Evolutionary conservation across 75 land plant species (phyloP), one percentile per base, ranked within the genome.

Genomic region (Cunninghamia lanceolata): DNA sequence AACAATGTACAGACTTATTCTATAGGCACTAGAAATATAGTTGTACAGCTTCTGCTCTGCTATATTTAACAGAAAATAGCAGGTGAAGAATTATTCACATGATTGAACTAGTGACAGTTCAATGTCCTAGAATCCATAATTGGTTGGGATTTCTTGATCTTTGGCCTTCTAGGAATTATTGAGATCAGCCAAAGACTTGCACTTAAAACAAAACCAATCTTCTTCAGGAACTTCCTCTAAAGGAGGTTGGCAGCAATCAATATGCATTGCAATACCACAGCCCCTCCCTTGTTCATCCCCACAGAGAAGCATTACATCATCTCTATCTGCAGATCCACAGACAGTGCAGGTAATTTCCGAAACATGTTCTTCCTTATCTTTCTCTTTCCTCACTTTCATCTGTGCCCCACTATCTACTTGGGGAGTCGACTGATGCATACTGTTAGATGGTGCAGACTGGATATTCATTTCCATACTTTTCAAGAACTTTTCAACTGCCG

Each of bases 231-330:
- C 92, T 39, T 87, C 85, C 53, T 87, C 59, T 15, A 94, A 87
- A 6, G 96, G 95, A 78, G 99, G 99, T 73, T 94, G 84, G 84
- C 94, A 94, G 87, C 99, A 96, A 82, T 93, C 95, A n/a, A 93
- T 92, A 77, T 96, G 99, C 59, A 83, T 93, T n/a, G 94, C 99
- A 82, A 85, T 35, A 1, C 96, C 95, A 86, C 99, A 96, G 19
- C 97, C 99, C 59, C 83, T 75, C 15, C 96, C 96, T 70, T 84
- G 82, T 36, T 90, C 95, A 50, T 93, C 91, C 17, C 96, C 97
- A 81, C 99, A 96, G 21, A 96, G 88, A 68, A 96, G 90, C 97
- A 95, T 95, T 50, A 91, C 93, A 39, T 96, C 95, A 0, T 91
- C 99, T 53, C 94, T 85, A 56, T 94, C 95, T 32, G 50, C 36